These are phyloP conservation scores for Lipomyces anomalus DNA, from an alignment of 805 yeast genomes.

Conservation along the genomic window DNA sequence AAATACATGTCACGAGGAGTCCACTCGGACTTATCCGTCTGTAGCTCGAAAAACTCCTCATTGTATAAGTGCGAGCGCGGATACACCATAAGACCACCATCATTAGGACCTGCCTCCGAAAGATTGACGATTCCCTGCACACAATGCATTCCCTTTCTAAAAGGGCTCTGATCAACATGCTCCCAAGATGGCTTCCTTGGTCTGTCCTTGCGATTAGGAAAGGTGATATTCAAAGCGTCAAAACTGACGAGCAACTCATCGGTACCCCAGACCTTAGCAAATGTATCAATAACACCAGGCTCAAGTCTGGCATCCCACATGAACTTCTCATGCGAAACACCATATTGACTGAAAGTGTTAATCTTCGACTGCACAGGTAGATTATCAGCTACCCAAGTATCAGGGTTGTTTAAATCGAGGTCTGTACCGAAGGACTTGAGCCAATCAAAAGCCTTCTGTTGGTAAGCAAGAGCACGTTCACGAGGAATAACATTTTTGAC, in stretches of 20 bases:
- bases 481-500: slow-evolving; percentile 14
- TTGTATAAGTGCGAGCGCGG: no score
- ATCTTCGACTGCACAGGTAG: slow-evolving; percentile 6
- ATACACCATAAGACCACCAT: slow-evolving; percentile 15
- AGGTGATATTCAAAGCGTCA: slow-evolving; percentile 12
- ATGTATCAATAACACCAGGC: slow-evolving; percentile 13
- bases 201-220: slow-evolving; percentile 11
- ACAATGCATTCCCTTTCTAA: slow-evolving; percentile 11
- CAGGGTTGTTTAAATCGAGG: slow-evolving; percentile 11
- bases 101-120: slow-evolving; percentile 12
- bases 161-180: slow-evolving; percentile 14
- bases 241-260: slow-evolving; percentile 13
- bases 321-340: slow-evolving; percentile 13
- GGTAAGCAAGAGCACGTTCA: slow-evolving; percentile 15
- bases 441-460: slow-evolving; percentile 5
- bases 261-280: slow-evolving; percentile 9
- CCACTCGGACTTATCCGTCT: no score
- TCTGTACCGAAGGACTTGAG: slow-evolving; percentile 12
- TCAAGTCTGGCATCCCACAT: slow-evolving; percentile 12
- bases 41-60: no score
- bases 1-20: no score
- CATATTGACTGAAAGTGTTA: slow-evolving; percentile 7
- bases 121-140: slow-evolving; percentile 6
- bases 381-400: slow-evolving; percentile 6
- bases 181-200: slow-evolving; percentile 14